Percentiles rank a stretch among this genome's conserved stretches.
Conservation (phyloP, 1,139 yeast genomes). For the Kluyveromyces sp. region DNA sequence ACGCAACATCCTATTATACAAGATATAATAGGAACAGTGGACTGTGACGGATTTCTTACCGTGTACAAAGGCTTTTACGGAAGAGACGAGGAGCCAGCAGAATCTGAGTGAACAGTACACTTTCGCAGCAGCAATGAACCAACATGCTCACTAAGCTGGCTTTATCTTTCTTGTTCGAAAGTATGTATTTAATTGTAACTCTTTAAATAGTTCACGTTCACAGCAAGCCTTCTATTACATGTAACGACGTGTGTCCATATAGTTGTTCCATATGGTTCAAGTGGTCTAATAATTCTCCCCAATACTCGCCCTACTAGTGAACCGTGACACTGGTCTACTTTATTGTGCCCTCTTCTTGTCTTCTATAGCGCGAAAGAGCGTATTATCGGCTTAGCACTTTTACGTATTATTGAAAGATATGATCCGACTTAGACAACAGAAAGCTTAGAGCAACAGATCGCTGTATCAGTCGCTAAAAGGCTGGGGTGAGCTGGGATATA, state of each 20-base stretch:
- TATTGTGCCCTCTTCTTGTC: not conserved
- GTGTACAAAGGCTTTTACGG: conserved; percentile 29
- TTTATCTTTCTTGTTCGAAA: not conserved
- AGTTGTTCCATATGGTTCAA: too few species aligned
- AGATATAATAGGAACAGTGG: conserved; percentile 26
- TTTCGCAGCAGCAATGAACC: not conserved
- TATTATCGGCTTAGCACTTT: not conserved
- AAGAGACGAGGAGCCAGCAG: conserved; percentile 16
- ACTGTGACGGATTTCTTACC: conserved; percentile 27
- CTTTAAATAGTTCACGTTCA: not conserved
- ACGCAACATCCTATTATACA: conserved; percentile 24
- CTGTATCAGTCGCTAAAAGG: not conserved
- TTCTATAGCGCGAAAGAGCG: not conserved
- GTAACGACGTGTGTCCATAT: too few species aligned
- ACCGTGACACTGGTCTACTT: too few species aligned
- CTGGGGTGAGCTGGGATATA: too few species aligned
- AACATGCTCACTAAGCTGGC: not conserved
- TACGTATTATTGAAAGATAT: not conserved
- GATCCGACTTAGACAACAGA: not conserved
- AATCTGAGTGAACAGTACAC: conserved; percentile 3
- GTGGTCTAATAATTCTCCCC: too few species aligned
- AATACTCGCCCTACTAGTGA: too few species aligned
- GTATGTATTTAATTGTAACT: not conserved
- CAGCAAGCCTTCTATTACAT: not conserved
- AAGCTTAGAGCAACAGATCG: not conserved